Evolutionary conservation across 2,329 filamentous ascomycete genomes (phyloP).

Genomic region (Eutypella sp.): DNA sequence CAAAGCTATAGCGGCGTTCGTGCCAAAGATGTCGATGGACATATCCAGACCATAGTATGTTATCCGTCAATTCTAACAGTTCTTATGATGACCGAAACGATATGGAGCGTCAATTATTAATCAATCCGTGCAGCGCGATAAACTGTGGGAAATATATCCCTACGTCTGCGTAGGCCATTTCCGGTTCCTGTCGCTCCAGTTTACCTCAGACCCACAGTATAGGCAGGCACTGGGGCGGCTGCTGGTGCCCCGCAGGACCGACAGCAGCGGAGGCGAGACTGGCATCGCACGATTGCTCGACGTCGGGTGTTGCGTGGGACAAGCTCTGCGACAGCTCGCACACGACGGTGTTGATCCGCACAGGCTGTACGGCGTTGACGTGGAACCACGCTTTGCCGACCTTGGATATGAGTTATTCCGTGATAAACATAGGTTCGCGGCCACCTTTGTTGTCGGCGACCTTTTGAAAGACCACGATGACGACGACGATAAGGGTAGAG

Average conservation of each 20-base stretch:
- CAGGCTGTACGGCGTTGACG: slow-evolving; percentile 46
- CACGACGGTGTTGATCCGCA: slow-evolving; percentile 43
- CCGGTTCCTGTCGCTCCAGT: slow-evolving; percentile 42
- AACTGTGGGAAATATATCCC: slow-evolving; percentile 40
- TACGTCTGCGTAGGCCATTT: slow-evolving; percentile 45
- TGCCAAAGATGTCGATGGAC: slow-evolving; percentile 20
- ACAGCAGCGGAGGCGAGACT: no score
- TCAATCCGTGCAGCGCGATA: slow-evolving; percentile 33
- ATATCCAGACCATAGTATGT: slow-evolving; percentile 24
- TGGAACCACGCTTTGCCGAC: slow-evolving; percentile 46
- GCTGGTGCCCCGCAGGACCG: no score
- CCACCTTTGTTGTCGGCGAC: slow-evolving; percentile 47
- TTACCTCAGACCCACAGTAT: slow-evolving; percentile 37
- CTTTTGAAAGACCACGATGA: slow-evolving; percentile 29
- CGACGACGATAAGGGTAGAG: no score
- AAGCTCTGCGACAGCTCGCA: slow-evolving; percentile 44
- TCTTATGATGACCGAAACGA: no score
- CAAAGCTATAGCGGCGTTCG: slow-evolving; percentile 25
- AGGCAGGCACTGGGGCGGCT: slow-evolving; percentile 38
- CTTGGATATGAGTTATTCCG: slow-evolving; percentile 61
- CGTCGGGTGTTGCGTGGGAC: slow-evolving; percentile 47
- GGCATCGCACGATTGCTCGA: slow-evolving; percentile 42
- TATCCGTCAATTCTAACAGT: not conserved
- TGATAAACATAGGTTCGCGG: slow-evolving; percentile 44
- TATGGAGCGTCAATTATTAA: no score